Base-by-base conservation (phyloP, 225 moss, liverwort and hornwort genomes). In the Asterella californica region DNA sequence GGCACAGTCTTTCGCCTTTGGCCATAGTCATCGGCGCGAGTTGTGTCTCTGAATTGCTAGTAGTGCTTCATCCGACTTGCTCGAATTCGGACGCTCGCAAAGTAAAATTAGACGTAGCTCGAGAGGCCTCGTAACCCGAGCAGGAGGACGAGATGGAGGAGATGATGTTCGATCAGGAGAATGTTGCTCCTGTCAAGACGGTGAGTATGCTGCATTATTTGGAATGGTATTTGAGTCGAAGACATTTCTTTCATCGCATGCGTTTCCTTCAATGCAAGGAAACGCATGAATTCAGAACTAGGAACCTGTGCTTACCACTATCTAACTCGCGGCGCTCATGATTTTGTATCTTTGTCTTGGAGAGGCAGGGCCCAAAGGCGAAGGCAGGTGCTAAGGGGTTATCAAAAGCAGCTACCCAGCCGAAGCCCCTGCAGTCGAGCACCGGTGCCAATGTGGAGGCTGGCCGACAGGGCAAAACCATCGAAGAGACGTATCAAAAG, bases 401-500 rank as follows among this genome's bases (percentile, higher is more conserved):
- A 27, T 19, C 70, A 22, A 83, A 78, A 64, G 76, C 47, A 1
- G 47, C 63, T 17, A 17, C 63, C 37, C 42, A 66, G 67, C 67
- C 69, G 33, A 71, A 78, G 70, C 80, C 87, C 2, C 79, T 88
- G 34, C 83, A 85, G 48, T 74, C 78, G 24, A n/a, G 79, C 33
- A 15, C 78, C 0, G 80, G 78, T 34, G 30, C 48, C 76, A 82
- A 83, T 36, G 70, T 67, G 67, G 81, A 80, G 54, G 83, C 34
- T 9, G 78, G 78, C 38, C 64, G 77, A 61, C 82, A 84, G 21
- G 87, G 82, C 1, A 99, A 95, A 70, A 85, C 93, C 11, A 95
- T 99, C 15, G 99, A 99, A 76, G 89, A 93, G 84, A 95, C 88
- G 0, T 99, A 99, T 52, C 95, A 95, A 72, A 99, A 95, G 78